These are phyloP conservation scores for Alloteropsis semialata DNA, from an alignment of 176 grass and related monocot species.

Conservation along the genomic window DNA sequence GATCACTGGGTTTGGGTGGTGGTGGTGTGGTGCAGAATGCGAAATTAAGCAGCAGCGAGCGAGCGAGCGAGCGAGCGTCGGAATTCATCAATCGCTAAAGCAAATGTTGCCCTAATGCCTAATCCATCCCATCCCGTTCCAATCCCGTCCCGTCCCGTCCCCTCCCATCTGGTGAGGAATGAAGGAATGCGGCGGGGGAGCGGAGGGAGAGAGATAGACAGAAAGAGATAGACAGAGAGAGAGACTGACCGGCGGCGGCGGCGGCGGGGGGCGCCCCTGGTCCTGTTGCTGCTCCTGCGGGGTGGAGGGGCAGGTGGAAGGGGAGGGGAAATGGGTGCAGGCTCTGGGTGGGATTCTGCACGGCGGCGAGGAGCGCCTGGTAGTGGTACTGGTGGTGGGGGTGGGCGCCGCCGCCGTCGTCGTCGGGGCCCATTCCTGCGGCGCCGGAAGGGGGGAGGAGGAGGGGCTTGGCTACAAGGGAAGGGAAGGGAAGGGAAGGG, in stretches of 20 bases:
- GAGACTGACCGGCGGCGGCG: slow-evolving; percentile 34
- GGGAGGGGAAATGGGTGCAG: slow-evolving; percentile 35
- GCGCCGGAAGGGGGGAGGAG: background rate
- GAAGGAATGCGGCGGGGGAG: background rate
- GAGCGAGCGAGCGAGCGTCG: too few relatives aligned
- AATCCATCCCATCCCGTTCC: too few relatives aligned
- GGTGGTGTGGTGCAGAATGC: too few relatives aligned
- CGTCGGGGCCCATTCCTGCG: slow-evolving; percentile 1
- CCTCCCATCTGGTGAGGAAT: background rate
- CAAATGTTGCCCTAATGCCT: too few relatives aligned
- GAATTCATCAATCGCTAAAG: too few relatives aligned
- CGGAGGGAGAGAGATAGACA: too few relatives aligned
- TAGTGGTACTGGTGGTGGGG: slow-evolving; percentile 37
- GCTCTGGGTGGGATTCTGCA: slow-evolving; percentile 30
- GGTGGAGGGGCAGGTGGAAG: slow-evolving; percentile 15
- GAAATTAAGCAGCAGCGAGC: too few relatives aligned
- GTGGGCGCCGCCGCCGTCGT: slow-evolving; percentile 5
- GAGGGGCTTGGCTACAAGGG: background rate
- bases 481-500: background rate
- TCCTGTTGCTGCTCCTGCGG: too few relatives aligned
- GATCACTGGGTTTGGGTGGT: too few relatives aligned
- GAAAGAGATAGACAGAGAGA: background rate
- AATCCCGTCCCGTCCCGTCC: too few relatives aligned
- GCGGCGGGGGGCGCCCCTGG: background rate
- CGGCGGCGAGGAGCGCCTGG: slow-evolving; percentile 48